phyloP scores from a whole-genome alignment of 2,329 filamentous ascomycete species.

The Fusarium chuoi region DNA sequence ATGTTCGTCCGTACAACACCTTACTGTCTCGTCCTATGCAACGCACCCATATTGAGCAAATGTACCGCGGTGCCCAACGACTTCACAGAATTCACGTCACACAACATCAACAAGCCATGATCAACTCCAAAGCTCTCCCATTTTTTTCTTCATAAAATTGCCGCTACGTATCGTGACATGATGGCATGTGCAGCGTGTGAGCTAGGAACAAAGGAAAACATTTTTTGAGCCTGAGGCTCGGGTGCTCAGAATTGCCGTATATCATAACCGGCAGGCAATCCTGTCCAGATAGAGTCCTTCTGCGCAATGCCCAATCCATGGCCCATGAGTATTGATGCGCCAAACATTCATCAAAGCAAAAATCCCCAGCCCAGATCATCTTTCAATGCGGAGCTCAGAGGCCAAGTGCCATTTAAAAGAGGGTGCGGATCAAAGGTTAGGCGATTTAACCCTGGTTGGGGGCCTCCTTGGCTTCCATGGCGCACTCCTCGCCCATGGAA shows the following conservation, averaged over 20 bases:
- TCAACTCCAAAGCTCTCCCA: slow-evolving; percentile 49
- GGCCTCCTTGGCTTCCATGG: slow-evolving; percentile 95
- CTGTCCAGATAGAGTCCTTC: slow-evolving; percentile 57
- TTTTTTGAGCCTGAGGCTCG: slow-evolving; percentile 35
- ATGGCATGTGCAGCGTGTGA: slow-evolving; percentile 48
- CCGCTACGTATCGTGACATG: slow-evolving; percentile 48
- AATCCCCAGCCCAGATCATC: slow-evolving; percentile 42
- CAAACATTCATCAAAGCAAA: slow-evolving; percentile 50
- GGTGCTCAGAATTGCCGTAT: slow-evolving; percentile 41
- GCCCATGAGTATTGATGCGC: slow-evolving; percentile 51
- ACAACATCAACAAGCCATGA: slow-evolving; percentile 49
- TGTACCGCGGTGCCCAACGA: not conserved
- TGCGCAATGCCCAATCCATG: slow-evolving; percentile 55
- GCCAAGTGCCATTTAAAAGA: slow-evolving; percentile 42
- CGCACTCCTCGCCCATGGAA: slow-evolving; percentile 94
- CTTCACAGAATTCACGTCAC: slow-evolving; percentile 38
- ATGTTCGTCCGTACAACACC: not conserved
- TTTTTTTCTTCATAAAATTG: slow-evolving; percentile 49
- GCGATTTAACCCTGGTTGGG: slow-evolving; percentile 56
- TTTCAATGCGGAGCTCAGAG: slow-evolving; percentile 40
- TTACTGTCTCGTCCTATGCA: not conserved
- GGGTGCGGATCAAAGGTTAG: slow-evolving; percentile 36
- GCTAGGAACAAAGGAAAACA: slow-evolving; percentile 53
- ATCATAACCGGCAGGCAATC: slow-evolving; percentile 54
- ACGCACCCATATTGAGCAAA: not conserved